Base-by-base conservation (phyloP, 805 yeast species). In the Lachancea waltii region DNA sequence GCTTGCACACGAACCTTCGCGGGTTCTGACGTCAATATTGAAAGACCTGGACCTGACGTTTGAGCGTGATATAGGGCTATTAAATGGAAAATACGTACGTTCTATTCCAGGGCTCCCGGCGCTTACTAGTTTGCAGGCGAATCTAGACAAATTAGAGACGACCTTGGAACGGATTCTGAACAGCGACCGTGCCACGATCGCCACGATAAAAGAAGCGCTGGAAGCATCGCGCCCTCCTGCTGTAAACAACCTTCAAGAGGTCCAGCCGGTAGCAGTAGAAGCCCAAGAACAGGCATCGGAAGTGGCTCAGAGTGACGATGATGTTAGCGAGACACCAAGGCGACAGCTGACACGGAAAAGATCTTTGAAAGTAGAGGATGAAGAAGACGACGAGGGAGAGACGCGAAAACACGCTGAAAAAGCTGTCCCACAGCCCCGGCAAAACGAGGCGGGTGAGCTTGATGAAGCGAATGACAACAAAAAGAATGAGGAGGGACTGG, bases 41-140 rank as follows among this genome's bases (percentile, higher is more conserved):
- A 62, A 63, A 32, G 75, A 73, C 45, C 57, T 79, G 26, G 65
- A 69, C 33, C 56, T 81, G 37, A 61, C 73, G 1, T 81, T 75
- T 51, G 84, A 80, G 49, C 63, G 72, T 4, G 72, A 75, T 27
- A 64, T 72, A 13, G 87, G 87, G 1, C 57, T 74, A 36, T 58
- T 81, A 17, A 78, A 71, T 46, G 89, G 89, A 0, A 79, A 75
- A 14, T 51, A 68, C 5, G 64, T 74, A 0, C 61, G 70, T 1
- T 67, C 73, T 5, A 59, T 65, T 15, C 72, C 71, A 1, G 39
- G 42, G 3, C 34, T 64, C 15, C 67, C 67, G 39, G 58, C 68
- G 4, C 54, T 77, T 27, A 54, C 62, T 11, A 73, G 74, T 39
- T 51, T 76, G 42, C 65, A 64, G 49, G 57, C 49, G 14, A 63